Evolutionary conservation across 257 asterid species (phyloP).

Genomic region (Paraleonurus japonicus): DNA sequence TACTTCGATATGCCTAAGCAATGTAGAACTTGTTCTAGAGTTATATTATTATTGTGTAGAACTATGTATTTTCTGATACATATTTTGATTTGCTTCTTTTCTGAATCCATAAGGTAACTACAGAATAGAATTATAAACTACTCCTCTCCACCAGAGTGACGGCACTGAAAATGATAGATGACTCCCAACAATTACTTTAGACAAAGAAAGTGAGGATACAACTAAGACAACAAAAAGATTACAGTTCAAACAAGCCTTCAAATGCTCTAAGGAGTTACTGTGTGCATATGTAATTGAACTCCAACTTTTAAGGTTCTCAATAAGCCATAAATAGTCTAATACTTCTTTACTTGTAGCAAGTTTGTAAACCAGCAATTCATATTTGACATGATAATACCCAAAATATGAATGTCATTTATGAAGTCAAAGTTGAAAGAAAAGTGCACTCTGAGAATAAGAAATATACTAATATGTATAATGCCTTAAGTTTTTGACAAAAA

Average conservation of each 20-base stretch:
- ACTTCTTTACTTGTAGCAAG: slow-evolving; percentile 5
- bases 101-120: background rate
- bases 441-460: slow-evolving; percentile 5
- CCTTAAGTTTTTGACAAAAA: slow-evolving; percentile 14
- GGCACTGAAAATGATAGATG: background rate
- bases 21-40: background rate
- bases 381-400: background rate
- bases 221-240: background rate
- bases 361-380: background rate
- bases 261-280: background rate
- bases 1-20: background rate
- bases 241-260: slow-evolving; percentile 1
- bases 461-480: background rate
- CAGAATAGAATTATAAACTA: background rate
- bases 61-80: background rate
- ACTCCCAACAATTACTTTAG: background rate
- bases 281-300: background rate
- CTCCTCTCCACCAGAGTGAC: background rate
- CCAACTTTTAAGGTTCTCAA: slow-evolving; percentile 6
- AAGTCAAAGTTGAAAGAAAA: background rate
- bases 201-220: background rate
- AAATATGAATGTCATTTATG: slow-evolving; percentile 12
- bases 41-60: background rate
- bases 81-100: background rate
- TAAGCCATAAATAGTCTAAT: slow-evolving; percentile 12